Evolutionary conservation across 768 basidiomycete species (phyloP), one percentile per base, ranked within the genome.

Genomic region (Mycena crocata): DNA sequence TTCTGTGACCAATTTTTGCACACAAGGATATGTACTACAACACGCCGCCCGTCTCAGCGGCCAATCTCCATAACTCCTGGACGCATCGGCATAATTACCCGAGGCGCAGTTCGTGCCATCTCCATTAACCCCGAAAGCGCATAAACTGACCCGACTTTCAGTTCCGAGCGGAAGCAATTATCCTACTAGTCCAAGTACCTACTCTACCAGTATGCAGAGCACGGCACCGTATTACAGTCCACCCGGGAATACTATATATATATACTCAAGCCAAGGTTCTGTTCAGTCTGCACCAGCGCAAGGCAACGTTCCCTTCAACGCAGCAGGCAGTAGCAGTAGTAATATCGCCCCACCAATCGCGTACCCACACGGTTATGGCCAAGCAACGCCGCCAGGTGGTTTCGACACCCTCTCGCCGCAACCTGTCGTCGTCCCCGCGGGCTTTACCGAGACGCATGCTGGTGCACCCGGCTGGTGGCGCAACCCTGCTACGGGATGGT

Each of bases 401-500:
- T 65, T 58, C 57, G 55, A 35, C 34, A 64, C 68, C 4, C 54
- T 69, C 15, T 44, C 64, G 1, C 13, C 58, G 9, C 68, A 69
- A 1, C 68, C 58, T 13, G 68, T 69, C 59, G 63, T 69, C 26
- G 59, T 69, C 13, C 68, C 68, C 6, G n/a, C 63, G 9, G 68
- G 68, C 14, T 69, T 69, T 35, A 69, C 68, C 5, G 63, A 69
- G 26, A 59, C 51, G 14, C 46, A 69, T 37, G 55, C 68, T 0
- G 40, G 9, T 42, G 5, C 34, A 0, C 63, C 63, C 0, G 68
- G 68, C 15, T 64, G 63, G 63, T 69, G 63, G 58, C 45, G 68
- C 12, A 69, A 69, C 30, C 68, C 68, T 3, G 49, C 42, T 28
- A 69, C 63, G 1, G 68, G 68, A 1, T 69, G 68, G 68, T 69